These are phyloP conservation scores for Clarireedia homoeocarpa DNA, from an alignment of 2,329 filamentous ascomycete genomes.

Conservation along the genomic window DNA sequence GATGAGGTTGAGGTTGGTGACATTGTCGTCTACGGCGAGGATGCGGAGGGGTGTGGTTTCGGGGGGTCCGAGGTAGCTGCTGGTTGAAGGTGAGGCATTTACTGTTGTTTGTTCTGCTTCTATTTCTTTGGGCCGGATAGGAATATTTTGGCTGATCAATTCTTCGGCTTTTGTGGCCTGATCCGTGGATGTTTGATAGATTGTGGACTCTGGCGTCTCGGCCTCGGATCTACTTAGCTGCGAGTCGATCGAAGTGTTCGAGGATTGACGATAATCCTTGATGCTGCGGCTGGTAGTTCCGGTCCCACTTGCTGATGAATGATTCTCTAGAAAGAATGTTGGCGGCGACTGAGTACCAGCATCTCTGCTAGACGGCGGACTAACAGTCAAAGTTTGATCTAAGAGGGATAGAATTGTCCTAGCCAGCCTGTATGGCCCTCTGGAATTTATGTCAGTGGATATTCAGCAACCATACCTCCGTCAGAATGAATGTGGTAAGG, in stretches of 20 bases:
- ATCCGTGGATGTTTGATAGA: too few species aligned
- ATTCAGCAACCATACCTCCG: background rate
- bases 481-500: background rate
- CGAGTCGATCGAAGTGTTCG: background rate
- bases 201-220: background rate
- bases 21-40: conserved; percentile 33
- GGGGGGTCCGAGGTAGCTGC: background rate
- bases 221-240: background rate
- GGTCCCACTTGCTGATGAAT: conserved; percentile 11
- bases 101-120: background rate
- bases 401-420: conserved; percentile 19
- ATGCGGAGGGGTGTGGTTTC: conserved; percentile 9
- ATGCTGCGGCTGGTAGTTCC: conserved; percentile 20
- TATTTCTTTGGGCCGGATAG: background rate
- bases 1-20: conserved; percentile 31
- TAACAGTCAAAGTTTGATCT: conserved; percentile 1
- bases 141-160: background rate
- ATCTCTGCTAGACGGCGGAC: conserved; percentile 1
- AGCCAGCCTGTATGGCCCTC: conserved; percentile 16
- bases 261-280: background rate
- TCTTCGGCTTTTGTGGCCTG: too few species aligned
- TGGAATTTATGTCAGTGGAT: background rate
- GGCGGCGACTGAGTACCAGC: conserved; percentile 21
- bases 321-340: conserved; percentile 17
- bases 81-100: background rate